Base-by-base conservation (phyloP, 176 grass and related monocot genomes). In the Aegilops speltoides region DNA sequence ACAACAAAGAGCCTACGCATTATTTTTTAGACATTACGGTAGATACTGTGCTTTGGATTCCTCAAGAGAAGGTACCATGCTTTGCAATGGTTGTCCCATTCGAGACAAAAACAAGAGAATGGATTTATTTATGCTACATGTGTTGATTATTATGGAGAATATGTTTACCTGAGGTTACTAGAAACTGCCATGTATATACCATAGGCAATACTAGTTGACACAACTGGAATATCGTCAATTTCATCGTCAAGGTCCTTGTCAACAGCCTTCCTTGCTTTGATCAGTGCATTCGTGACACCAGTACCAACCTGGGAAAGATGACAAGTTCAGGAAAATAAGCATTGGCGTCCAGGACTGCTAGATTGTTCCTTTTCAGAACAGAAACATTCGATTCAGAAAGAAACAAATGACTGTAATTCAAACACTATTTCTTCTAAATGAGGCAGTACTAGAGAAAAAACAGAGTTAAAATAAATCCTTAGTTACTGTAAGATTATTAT, bases 181-280 rank as follows among this genome's bases (percentile, higher is more conserved):
- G 95, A 97, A 70, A 97, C 69, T 12, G 92, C 78, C 95, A 97
- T 94, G 81, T 97, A 97, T 82, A 93, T 26, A 78, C 95, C 95
- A 79, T 97, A 97, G 10, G 86, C 92, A 83, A 67, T 64, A 88
- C 95, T 97, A 64, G 88, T 97, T 68, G 88, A 81, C 20, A 97
- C 2, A 48, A 94, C 33, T 52, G 92, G 92, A 70, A 93, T 86
- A 86, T 94, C 92, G 45, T 94, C 86, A 32, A 59, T 60, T 73
- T 85, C 88, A 1, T 43, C 86, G 61, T 73, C 92, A 5, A 87
- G 48, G 12, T 94, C 90, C 57, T 97, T 94, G 57, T 89, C 84
- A 68, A 91, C 59, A 50, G 81, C 86, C 59, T 73, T 93, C 88
- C 89, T 89, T 59, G 95, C 84, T 74, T 89, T 91, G 43, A 94